Evolutionary conservation across 1,284 basidiomycete species (phyloP).

Genomic region (Neotropicomus parvogracilis): DNA sequence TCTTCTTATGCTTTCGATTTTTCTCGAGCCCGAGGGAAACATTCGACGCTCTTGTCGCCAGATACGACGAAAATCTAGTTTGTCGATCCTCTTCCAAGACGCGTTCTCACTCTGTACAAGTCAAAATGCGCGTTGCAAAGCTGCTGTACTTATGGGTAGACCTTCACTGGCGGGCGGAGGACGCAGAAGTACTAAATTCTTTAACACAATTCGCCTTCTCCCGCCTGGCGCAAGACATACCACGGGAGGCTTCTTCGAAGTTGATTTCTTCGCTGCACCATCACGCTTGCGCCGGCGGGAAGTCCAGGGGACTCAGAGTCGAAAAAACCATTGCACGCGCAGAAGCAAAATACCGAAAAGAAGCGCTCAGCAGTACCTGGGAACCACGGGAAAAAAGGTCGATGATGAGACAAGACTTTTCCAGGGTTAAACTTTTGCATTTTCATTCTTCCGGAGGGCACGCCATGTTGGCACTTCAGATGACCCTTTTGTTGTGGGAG

Average conservation of each 20-base stretch:
- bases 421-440: constrained; percentile 24
- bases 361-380: constrained; percentile 26
- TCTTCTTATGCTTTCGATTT: constrained; percentile 76
- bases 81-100: constrained; percentile 36
- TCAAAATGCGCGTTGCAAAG: constrained; percentile 64
- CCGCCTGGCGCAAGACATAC: constrained; percentile 31
- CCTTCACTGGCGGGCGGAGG: constrained; percentile 65
- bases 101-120: constrained; percentile 45
- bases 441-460: constrained; percentile 37
- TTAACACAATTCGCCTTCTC: constrained; percentile 37
- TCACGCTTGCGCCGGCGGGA: constrained; percentile 21
- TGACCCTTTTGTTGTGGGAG: constrained; percentile 39
- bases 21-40: constrained; percentile 62
- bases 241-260: constrained; percentile 24
- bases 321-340: constrained; percentile 31
- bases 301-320: constrained; percentile 21
- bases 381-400: constrained; percentile 27
- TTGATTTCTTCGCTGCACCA: constrained; percentile 26
- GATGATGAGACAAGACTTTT: constrained; percentile 29
- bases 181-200: constrained; percentile 37
- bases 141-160: constrained; percentile 74
- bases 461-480: constrained; percentile 42
- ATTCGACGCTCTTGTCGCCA: constrained; percentile 50
- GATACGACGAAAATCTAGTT: constrained; percentile 50
- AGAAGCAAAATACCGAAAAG: constrained; percentile 19